Evolutionary conservation across 1,139 yeast species (phyloP), one percentile per base, ranked within the genome.

Genomic region (Debaryomyces coudertii): DNA sequence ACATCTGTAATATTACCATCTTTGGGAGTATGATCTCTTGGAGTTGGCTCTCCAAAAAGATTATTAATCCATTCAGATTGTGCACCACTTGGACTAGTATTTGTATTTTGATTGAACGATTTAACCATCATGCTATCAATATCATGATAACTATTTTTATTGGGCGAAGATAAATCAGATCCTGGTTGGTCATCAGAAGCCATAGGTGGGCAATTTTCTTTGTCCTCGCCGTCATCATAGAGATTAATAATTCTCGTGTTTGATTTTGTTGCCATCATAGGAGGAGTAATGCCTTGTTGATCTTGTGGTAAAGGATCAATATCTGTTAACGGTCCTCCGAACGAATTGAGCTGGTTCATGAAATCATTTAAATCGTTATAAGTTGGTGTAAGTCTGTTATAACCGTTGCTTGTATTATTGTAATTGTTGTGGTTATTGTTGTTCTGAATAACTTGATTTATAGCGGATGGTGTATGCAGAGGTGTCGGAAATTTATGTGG

Each of bases 261-360:
- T 18, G 71, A 65, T 53, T 75, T 76, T 5, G 79, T 73, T 2
- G 80, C 80, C 61, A 75, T 63, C 77, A 73, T 72, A 12, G 80
- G 80, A 5, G 79, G 79, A 0, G 79, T 73, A 3, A 63, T 62
- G 5, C 68, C 69, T 41, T 55, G 56, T 43, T 56, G 64, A 33
- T 69, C 73, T 43, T 65, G 68, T 2, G 78, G 78, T 41, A 74
- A 60, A 3, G 79, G 79, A 57, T 79, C 83, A 30, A 79, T 77
- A 53, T 79, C 83, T 2, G 83, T 79, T 50, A 78, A 63, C 7
- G 83, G 83, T 0, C 81, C 82, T 20, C 80, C 80, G 48, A 70
- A 75, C 34, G 68, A 63, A 48, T 76, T 77, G 45, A 77, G 57
- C 54, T 77, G 82, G 51, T 72, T 72, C 60, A 76, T 68, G 56